Base-by-base conservation (phyloP, 2,329 filamentous ascomycete genomes). In the Diaporthe destruens region DNA sequence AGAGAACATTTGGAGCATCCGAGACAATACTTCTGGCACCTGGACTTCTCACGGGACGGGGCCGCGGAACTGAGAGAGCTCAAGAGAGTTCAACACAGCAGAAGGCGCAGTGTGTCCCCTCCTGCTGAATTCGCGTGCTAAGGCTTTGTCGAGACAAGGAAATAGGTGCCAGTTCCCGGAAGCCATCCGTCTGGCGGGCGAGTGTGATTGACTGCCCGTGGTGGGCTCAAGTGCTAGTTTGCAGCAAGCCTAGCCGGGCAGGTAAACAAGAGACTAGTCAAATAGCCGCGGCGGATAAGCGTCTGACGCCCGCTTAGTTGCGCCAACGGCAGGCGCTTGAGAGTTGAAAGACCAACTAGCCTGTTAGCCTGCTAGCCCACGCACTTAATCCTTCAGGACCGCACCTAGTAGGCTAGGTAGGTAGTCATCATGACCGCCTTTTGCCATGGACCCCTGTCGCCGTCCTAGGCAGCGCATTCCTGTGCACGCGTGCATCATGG, bases 241-340 rank as follows among this genome's bases (percentile, higher is more conserved):
- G 29, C 8, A 49, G 47, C 47, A 23, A 49, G 20, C 11, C 47
- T 49, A 49, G 47, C 47, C 47, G 47, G 47, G 44, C 29, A 29
- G 29, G 29, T 29, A 5, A 5, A 20, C 16, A 20, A 3, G 11
- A 16, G 44, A 14, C 44, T 39, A 39, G 29, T n/a, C 32, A 9
- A 47, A 61, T 55, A 71, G 57, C 42, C 57, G 67, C 71, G 68
- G 61, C n/a, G 68, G 53, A 69, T 70, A 73, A 71, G 72, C 72
- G 72, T 66, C 72, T 73, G 72, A 49, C 68, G 68, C 72, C 68
- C 68, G 68, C 59, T 51, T 71, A 67, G 68, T 29, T 66, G 67
- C 68, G 69, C 66, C 71, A 72, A 61, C 34, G 23, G 36, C 9
- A 32, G 11, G 23, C 53, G 29, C n/a, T 16, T 32, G 42, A 29